Base-by-base conservation (phyloP, 2,329 filamentous ascomycete species). In the Coleophoma eucalyptorum region DNA sequence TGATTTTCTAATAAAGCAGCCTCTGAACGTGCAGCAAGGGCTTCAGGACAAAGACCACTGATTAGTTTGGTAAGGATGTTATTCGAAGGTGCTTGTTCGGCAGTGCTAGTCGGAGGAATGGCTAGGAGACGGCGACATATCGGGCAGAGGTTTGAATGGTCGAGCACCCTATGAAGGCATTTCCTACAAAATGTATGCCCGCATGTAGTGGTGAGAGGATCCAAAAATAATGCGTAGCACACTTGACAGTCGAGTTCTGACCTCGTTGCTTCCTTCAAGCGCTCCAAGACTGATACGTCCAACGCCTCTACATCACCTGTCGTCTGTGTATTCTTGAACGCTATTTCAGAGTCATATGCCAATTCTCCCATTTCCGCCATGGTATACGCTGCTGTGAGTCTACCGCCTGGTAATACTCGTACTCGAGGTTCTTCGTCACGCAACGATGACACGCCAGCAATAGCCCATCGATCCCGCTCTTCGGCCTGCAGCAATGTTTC, bases 151-250 rank as follows among this genome's bases (percentile, higher is more conserved):
- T 81, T 79, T 2, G 87, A 87, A 64, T 94, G 87, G 60, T 93
- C 87, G 52, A 95, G 74, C 6, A 89, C 83, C 43, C 87, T 82
- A 50, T 84, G 81, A 19, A 96, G 74, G 65, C 92, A 97, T 52
- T 80, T 79, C 18, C 88, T 84, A 66, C 92, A 97, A 62, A 94
- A 93, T 0, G 90, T 96, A 66, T 97, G 92, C 1, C 92, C 92
- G 61, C 92, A 97, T 1, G 81, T 77, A 0, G 90, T 95, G 0
- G 91, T 96, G 47, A 92, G 74, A 0, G 92, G 90, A 54, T 96
- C 88, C 53, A 90, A 73, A 65, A 93, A 87, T 19, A 95, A 69
- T 38, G 84, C 81, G 66, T 93, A 95, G 69, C 92, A 96, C 52
- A 96, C 84, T 61, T 94, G 89, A 58, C 92, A 97, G 62, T 96